These are phyloP conservation scores for Byssothecium circinans DNA, from an alignment of 2,329 filamentous ascomycete species.

Conservation along the genomic window DNA sequence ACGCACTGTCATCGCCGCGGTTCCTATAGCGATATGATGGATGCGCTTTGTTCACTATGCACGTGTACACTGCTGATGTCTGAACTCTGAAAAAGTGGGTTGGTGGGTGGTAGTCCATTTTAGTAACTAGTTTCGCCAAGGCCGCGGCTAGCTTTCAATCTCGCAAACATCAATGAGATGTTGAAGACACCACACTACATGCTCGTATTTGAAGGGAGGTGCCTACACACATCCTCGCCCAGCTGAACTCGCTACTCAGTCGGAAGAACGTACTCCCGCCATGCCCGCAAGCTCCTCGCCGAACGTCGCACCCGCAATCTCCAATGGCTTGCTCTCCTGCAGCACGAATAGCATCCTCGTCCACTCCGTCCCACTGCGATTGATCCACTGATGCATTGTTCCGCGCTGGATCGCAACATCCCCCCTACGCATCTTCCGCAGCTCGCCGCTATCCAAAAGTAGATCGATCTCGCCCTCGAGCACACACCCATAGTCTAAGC, in stretches of 20 bases:
- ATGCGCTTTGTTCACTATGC: background rate
- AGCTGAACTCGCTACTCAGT: conserved; percentile 20
- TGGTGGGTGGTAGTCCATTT: background rate
- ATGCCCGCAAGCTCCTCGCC: conserved; percentile 41
- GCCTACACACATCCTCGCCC: no score
- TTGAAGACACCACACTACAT: no score
- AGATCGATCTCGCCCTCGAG: conserved; percentile 44
- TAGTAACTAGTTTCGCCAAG: conserved; percentile 6
- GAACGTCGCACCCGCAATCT: conserved; percentile 32
- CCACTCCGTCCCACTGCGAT: conserved; percentile 37
- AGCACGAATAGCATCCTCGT: conserved; percentile 44
- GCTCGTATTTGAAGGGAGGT: no score
- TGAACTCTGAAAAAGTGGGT: conserved; percentile 13
- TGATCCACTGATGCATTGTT: conserved; percentile 46
- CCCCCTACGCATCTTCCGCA: conserved; percentile 39
- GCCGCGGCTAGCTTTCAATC: background rate
- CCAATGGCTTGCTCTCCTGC: conserved; percentile 39
- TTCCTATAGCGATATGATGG: background rate
- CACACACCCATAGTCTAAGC: conserved; percentile 45
- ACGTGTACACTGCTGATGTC: conserved; percentile 4
- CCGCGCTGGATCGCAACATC: conserved; percentile 45
- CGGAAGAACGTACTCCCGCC: conserved; percentile 40
- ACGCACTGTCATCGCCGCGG: background rate
- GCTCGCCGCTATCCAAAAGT: conserved; percentile 44
- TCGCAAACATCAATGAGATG: background rate